Evolutionary conservation across 805 yeast genomes (phyloP), one percentile per base, ranked within the genome.

Genomic region (Starmerella vaccinii): DNA sequence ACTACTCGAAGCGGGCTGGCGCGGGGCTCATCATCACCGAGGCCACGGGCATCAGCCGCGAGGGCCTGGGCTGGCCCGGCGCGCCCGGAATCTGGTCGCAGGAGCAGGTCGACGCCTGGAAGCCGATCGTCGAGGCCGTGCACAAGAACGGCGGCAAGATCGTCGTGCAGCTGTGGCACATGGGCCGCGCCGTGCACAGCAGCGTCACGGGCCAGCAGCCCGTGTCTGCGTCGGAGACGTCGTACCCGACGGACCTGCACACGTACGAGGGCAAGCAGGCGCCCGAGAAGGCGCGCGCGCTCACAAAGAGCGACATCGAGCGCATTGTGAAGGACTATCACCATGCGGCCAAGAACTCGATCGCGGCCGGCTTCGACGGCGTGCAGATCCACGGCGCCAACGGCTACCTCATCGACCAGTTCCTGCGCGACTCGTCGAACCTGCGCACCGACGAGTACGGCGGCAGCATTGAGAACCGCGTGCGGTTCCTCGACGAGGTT

Each of bases 141-240:
- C 38, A 34, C 38, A 16, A n/a, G 38, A 21, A 34, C 22, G 38
- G 38, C 38, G 38, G 38, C 19, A 34, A 34, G 38, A 34, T 34
- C 4, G 38, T 34, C 8, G 19, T 16, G 22, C 38, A 34, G 38
- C 23, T 34, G 9, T 34, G 38, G 38, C 38, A 34, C 22, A 34
- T 34, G 38, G 38, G 38, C 38, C 38, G 38, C 22, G 38, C 38
- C n/a, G 38, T 34, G 38, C 38, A 34, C 22, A 34, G 38, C 38
- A 19, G 22, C 22, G 38, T 34, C 22, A 34, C 38, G 19, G 38
- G 38, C 38, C 22, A 16, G 23, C 38, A 34, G 38, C 38, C 38
- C 2, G 38, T 34, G 22, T 34, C 38, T 6, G 2, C 38, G 38
- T 34, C 38, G 13, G 38, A 34, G 22, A 34, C 38, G 22, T 34